Conservation (phyloP, 2,329 filamentous ascomycete species). For the Clonostachys rosea region DNA sequence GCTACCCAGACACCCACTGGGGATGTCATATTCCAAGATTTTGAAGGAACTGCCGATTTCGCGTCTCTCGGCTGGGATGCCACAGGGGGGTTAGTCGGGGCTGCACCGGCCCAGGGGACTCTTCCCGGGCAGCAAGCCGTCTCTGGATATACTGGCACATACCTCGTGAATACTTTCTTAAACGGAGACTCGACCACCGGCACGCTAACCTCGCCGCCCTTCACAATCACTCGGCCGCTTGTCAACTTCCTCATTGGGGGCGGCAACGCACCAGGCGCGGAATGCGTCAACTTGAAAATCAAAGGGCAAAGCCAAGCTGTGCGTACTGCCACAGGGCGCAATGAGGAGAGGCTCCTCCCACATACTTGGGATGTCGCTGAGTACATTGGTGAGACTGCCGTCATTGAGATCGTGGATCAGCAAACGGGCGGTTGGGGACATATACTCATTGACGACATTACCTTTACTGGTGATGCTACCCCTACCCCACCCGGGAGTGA, state of each 20-base stretch:
- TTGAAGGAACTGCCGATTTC: background rate
- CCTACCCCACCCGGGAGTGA: background rate
- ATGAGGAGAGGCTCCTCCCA: background rate
- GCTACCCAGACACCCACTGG: background rate
- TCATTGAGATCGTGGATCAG: background rate
- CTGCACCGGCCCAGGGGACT: background rate
- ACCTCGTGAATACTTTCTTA: background rate
- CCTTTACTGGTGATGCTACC: background rate
- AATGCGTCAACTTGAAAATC: background rate
- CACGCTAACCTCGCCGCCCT: slow-evolving; percentile 1
- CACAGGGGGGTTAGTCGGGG: background rate
- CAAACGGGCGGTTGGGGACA: background rate
- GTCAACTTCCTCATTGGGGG: background rate
- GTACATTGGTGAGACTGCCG: background rate
- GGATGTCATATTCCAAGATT: background rate
- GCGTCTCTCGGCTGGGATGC: background rate
- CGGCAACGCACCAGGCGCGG: background rate
- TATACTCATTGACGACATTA: background rate
- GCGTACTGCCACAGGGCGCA: background rate
- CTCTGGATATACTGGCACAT: background rate
- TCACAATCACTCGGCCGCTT: background rate
- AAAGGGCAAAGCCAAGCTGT: background rate
- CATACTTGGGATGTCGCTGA: background rate
- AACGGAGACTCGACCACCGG: background rate
- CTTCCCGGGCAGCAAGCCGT: background rate